Conservation (phyloP, 2,329 filamentous ascomycete species). For the Calycina marina region DNA sequence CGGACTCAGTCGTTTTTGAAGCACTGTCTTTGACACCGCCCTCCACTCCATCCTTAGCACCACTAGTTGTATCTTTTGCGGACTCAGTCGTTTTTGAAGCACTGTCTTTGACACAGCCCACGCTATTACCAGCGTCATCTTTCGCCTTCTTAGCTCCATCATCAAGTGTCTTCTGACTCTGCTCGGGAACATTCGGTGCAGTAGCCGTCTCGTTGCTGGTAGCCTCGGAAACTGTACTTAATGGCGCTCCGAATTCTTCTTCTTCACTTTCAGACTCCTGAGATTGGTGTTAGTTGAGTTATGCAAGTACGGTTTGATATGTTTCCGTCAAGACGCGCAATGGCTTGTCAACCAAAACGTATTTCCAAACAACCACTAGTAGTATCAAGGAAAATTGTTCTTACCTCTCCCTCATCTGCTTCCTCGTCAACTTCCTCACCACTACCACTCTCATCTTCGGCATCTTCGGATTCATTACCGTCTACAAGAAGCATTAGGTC, state of each 20-base stretch:
- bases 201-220: background rate
- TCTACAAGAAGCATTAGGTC: too few species aligned
- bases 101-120: background rate
- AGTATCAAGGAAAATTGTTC: too few species aligned
- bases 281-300: too few species aligned
- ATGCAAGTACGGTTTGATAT: too few species aligned
- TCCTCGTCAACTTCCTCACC: too few species aligned
- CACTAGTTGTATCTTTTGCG: background rate
- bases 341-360: too few species aligned
- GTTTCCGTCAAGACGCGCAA: too few species aligned
- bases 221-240: background rate
- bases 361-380: too few species aligned
- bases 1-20: background rate
- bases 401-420: too few species aligned
- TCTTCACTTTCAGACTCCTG: constrained; percentile 2
- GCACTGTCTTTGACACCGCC: background rate
- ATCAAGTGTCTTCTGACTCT: constrained; percentile 1
- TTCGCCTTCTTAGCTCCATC: constrained; percentile 3
- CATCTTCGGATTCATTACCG: too few species aligned
- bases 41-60: background rate
- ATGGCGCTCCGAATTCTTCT: background rate
- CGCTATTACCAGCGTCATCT: constrained; percentile 1
- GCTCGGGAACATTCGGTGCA: background rate
- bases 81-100: background rate
- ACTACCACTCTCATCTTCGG: too few species aligned